Evolutionary conservation across 73 alveolate species (phyloP), one percentile per base, ranked within the genome.

Genomic region (Symbiodinium natans): DNA sequence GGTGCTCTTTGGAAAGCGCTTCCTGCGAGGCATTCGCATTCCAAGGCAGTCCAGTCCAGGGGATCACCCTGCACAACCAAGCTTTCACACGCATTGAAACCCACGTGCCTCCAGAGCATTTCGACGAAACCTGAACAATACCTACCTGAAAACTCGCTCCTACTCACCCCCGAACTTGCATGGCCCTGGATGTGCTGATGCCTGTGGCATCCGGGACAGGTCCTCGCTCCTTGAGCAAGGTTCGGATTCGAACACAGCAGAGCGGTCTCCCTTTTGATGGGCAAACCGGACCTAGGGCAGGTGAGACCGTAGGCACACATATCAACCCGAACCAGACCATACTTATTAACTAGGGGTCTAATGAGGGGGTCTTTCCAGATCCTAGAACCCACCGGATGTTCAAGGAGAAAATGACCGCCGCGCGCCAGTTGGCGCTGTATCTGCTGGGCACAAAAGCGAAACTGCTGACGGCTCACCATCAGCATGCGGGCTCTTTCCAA

Each of bases 371-470:
- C 27, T 5, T 54, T 86, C 93, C 93, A 86, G 2, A 86, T 7
- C 1, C 31, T 39, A 0, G 93, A 86, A 41, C 93, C 73, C 56
- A 75, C 29, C 15, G 93, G 93, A 38, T 86, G 93, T 15, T 52
- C 83, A 21, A 86, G 40, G 34, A 74, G 40, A 27, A 74, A 74
- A 11, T 74, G 43, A 27, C 46, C 84, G 23, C 84, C 84, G 5
- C 84, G 84, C 27, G 23, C n/a, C 19, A 74, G 43, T 42, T 74
- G 84, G 5, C 27, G 23, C 0, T 74, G 84, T n/a, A 74, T 74
- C n/a, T 74, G 43, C 27, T 74, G 19, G 2, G n/a, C 43, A 21
- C 84, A 74, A 42, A n/a, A 74, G 0, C 42, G 41, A 19, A 74
- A 41, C 84, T 74, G 84, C 27, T 8, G 43, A 4, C 84, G 84